Evolutionary conservation across 2,329 filamentous ascomycete species (phyloP), one percentile per base, ranked within the genome.

Genomic region (Penicillium sp.): DNA sequence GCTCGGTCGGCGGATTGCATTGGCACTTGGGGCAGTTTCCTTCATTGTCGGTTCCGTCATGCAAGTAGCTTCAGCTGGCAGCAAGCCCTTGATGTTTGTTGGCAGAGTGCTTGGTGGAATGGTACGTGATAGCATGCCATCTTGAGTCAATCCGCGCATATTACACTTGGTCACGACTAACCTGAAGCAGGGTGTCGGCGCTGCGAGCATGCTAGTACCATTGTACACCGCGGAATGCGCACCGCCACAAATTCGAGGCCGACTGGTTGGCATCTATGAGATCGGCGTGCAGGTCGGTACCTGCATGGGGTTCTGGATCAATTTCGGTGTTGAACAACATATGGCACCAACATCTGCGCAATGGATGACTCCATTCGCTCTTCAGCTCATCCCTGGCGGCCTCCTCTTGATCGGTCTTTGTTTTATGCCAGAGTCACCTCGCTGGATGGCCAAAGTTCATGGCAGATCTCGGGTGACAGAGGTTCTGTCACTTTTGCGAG

Each of bases 391-490:
- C 3, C 87, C 88, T 0, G 87, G 86, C 0, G 66, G 84, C 6
- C 73, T 87, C 4, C 79, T 90, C n/a, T 76, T 87, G 25, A 46
- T 80, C 13, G 84, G 85, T 65, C 86, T 90, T 79, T 69, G 83
- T 2, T 75, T 85, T 54, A 86, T 86, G 67, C 81, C 84, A 68
- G 87, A 89, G 66, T 86, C 85, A 7, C 87, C 87, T 13, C 82
- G 88, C 63, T 90, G 85, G 83, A 82, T 87, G 35, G 88, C 87
- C 22, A 84, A 86, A 64, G 81, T 84, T 64, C 85, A 89, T 66
- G 82, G 87, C 63, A 88, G 86, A 85, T 86, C 89, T 45, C 78
- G 86, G 28, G 85, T 87, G 0, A 82, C 80, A 1, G 61, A 58
- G 0, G 81, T 85, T 14, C 79, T 91, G 1, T 78, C 82, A 11